Percentiles rank a stretch among this genome's conserved stretches.
phyloP scores from a whole-genome alignment of 2,329 filamentous ascomycete genomes.

The Rutstroemia sp. region DNA sequence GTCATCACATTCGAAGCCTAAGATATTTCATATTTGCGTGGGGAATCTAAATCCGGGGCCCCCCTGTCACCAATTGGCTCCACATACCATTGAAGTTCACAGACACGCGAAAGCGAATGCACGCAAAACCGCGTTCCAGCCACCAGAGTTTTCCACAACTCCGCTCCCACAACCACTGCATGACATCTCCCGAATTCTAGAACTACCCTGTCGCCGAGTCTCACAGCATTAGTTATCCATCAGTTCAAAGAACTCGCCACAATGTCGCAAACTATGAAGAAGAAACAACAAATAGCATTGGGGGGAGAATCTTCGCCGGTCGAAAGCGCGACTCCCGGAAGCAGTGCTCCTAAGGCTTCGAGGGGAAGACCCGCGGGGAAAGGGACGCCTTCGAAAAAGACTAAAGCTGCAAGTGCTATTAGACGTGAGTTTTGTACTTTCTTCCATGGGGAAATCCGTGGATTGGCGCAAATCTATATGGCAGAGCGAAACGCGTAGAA shows the following conservation, averaged over 20 bases:
- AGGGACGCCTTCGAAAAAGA: neutral
- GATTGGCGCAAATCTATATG: neutral
- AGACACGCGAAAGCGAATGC: neutral
- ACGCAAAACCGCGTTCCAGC: slow-evolving; percentile 5
- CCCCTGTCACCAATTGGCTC: neutral
- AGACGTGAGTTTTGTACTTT: slow-evolving; percentile 6
- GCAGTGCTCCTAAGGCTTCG: neutral
- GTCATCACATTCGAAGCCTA: too few relatives aligned
- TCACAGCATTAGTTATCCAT: neutral
- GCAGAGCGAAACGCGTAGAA: too few relatives aligned
- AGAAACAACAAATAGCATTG: neutral
- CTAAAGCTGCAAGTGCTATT: slow-evolving; percentile 2
- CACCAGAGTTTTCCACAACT: neutral
- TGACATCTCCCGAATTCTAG: too few relatives aligned
- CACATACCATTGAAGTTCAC: neutral
- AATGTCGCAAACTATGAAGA: neutral
- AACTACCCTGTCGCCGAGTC: neutral
- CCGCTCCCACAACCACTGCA: too few relatives aligned
- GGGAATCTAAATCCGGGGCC: too few relatives aligned
- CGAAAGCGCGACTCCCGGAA: neutral
- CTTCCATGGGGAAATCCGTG: neutral
- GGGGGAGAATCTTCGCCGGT: slow-evolving; percentile 3
- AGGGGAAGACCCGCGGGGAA: neutral
- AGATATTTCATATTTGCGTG: too few relatives aligned
- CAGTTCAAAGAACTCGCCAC: neutral